Base-by-base conservation (phyloP, 2,329 filamentous ascomycete species). In the Parastagonospora nodorum region DNA sequence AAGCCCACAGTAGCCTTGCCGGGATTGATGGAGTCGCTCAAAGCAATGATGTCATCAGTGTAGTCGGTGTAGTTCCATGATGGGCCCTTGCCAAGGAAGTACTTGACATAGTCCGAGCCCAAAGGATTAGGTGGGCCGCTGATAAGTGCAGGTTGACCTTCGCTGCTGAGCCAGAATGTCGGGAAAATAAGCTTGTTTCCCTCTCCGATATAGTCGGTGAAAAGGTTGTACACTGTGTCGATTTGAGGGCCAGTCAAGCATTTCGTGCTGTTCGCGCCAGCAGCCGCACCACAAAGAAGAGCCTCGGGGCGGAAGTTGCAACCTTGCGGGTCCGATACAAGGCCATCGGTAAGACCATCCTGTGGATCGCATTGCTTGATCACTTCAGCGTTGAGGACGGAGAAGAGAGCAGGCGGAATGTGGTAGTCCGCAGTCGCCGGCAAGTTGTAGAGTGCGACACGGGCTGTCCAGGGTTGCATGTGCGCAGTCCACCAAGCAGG, bases 401-500 rank as follows among this genome's bases (percentile, higher is more conserved):
- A 53, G 71, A 82, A 83, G n/a, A 78, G 53, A 7, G 61, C 42
- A 14, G 72, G 50, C 0, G 76, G 66, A 33, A 83, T 76, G 29
- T 81, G 77, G 45, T 78, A 74, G 1, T 76, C 66, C 0, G 75
- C 72, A 3, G 74, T 74, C 11, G 68, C 70, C 0, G 79, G 79
- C 42, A 80, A 72, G 60, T 83, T 83, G 62, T 75, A 79, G 7
- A 73, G 71, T 11, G 74, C 79, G 3, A 79, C 64, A 58, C 76
- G 75, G 19, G 77, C 71, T 12, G 75, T 76, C 66, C 76, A 78
- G 1, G 74, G 66, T 54, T 77, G 74, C 29, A 84, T 57, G 58
- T 81, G 77, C 35, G 68, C 56, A 14, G 66, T 80, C 72, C 78
- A 82, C 79, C 80, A 83, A 0, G 80, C 75, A 8, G 77, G 72